Evolutionary conservation across 257 asterid genomes (phyloP).

Genomic region (Przewalskia tangutica): DNA sequence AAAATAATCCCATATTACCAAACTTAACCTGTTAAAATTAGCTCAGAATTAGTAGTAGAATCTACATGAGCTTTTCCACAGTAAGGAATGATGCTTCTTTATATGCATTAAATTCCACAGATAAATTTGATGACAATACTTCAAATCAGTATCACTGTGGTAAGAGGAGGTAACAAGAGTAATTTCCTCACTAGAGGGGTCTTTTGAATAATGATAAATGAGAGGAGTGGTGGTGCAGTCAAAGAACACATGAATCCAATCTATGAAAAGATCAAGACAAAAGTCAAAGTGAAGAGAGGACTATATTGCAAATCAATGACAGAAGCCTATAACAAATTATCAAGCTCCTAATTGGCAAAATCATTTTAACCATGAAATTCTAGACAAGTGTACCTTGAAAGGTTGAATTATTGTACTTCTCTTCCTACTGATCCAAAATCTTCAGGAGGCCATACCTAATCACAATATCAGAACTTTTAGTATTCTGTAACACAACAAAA

Average conservation of each 20-base stretch:
- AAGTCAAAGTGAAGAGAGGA: background rate
- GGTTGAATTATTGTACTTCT: conserved; percentile 12
- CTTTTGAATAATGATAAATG: background rate
- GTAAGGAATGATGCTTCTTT: background rate
- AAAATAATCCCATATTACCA: background rate
- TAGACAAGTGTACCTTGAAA: conserved; percentile 13
- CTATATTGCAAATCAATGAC: background rate
- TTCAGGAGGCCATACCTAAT: conserved; percentile 53
- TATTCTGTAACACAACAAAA: background rate
- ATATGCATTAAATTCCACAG: background rate
- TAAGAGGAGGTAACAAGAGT: background rate
- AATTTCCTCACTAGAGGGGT: background rate
- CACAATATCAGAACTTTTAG: background rate
- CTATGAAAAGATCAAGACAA: background rate
- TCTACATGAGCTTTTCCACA: background rate
- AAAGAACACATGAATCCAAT: background rate
- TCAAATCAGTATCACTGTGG: background rate
- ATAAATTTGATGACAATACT: background rate
- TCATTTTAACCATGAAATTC: background rate
- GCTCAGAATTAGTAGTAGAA: background rate
- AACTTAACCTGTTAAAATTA: background rate
- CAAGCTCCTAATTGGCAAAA: background rate
- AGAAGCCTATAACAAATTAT: background rate
- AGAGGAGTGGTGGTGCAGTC: background rate
- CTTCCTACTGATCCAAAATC: conserved; percentile 34